These are phyloP conservation scores for Quercus tomentella DNA, from an alignment of 331 rosid genomes.

Conservation along the genomic window DNA sequence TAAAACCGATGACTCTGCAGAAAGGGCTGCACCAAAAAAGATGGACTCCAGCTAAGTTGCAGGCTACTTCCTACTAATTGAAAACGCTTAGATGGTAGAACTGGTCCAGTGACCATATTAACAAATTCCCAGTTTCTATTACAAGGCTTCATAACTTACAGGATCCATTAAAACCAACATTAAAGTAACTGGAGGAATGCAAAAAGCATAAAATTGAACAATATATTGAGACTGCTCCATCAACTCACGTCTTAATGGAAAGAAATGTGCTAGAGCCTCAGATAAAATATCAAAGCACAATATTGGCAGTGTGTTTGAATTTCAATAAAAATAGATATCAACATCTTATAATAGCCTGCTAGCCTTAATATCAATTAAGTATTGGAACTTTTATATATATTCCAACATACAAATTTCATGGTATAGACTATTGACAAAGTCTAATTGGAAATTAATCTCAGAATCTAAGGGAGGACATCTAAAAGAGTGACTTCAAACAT, in stretches of 20 bases:
- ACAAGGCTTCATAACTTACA: neutral
- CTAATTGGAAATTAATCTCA: neutral
- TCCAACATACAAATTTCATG: neutral
- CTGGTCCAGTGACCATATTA: neutral
- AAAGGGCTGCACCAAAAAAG: neutral
- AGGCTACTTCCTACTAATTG: neutral
- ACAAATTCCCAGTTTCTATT: neutral
- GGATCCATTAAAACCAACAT: neutral
- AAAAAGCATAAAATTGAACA: neutral
- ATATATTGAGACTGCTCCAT: no score
- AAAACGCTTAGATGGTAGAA: neutral
- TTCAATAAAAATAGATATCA: neutral
- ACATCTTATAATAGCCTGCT: neutral
- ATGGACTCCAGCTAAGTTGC: neutral
- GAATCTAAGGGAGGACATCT: neutral
- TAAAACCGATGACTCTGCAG: neutral
- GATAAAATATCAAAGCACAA: neutral
- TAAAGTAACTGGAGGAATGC: neutral
- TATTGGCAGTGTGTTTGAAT: neutral
- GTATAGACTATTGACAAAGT: neutral
- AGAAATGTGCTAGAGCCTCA: neutral
- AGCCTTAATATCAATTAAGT: neutral
- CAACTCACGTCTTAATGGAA: neutral
- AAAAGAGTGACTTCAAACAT: neutral
- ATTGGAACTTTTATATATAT: neutral